phyloP scores from a whole-genome alignment of 2,329 filamentous ascomycete species.

The Alternaria gansuensis region DNA sequence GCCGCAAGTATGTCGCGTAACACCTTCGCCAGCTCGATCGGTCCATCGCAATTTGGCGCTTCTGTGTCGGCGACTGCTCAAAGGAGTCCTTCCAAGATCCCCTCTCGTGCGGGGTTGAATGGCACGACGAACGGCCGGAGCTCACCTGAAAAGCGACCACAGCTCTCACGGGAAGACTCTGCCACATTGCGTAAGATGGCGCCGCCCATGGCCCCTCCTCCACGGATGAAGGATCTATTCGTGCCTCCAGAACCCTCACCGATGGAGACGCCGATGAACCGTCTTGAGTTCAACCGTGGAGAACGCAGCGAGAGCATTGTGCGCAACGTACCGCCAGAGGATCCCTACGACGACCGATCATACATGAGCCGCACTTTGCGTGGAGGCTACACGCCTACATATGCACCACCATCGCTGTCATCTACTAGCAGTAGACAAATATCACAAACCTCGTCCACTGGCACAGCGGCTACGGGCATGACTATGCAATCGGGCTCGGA shows the following conservation, averaged over 20 bases:
- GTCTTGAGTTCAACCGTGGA: constrained; percentile 51
- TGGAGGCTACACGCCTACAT: constrained; percentile 37
- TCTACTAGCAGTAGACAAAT: constrained; percentile 67
- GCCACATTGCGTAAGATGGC: constrained; percentile 53
- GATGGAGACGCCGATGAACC: constrained; percentile 55
- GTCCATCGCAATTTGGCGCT: constrained; percentile 33
- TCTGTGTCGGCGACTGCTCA: constrained; percentile 43
- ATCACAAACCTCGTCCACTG: constrained; percentile 68
- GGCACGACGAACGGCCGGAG: constrained; percentile 76
- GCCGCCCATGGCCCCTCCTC: constrained; percentile 69
- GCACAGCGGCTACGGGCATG: constrained; percentile 53
- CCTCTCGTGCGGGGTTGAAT: constrained; percentile 73
- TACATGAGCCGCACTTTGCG: constrained; percentile 48
- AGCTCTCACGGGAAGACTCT: constrained; percentile 44
- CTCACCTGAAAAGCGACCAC: constrained; percentile 74
- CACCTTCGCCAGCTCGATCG: constrained; percentile 50
- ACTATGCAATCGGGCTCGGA: constrained; percentile 83
- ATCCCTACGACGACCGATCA: constrained; percentile 76
- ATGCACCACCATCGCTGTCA: constrained; percentile 40
- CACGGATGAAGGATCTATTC: constrained; percentile 89
- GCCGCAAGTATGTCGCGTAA: constrained; percentile 48
- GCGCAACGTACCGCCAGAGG: constrained; percentile 73
- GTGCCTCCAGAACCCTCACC: constrained; percentile 57
- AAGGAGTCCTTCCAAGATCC: constrained; percentile 73
- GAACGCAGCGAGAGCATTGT: constrained; percentile 67